Evolutionary conservation across 2,329 filamentous ascomycete genomes (phyloP), one percentile per base, ranked within the genome.

Genomic region (Didymella glomerata): DNA sequence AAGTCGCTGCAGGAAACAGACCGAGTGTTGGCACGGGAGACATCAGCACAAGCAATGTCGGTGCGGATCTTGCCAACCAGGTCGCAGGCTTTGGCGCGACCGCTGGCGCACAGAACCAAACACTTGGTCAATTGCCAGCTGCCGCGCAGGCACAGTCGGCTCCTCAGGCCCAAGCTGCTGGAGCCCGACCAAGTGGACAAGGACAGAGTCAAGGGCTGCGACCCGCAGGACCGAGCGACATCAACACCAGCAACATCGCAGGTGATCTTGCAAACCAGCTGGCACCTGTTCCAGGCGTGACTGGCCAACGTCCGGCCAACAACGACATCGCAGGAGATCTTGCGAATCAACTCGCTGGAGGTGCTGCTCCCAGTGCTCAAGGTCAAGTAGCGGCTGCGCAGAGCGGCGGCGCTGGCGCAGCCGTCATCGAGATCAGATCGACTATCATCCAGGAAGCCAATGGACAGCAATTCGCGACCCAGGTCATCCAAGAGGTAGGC

Each of bases 261-360:
- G 63, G 62, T 28, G 64, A 63, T 34, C 51, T 69, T 27, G 61
- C 64, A 8, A 69, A 68, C 30, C 62, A 69, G 49, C 58, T 69
- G 32, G 58, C 66, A 16, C 63, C 65, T 32, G 66, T 51, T 40
- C 27, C 50, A 18, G 41, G 50, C 34, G 46, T 41, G 2, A 49
- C 14, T 32, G 56, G 50, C 14, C 56, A 59, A 28, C 46, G 46
- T 38, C 56, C 56, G 28, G 51, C 50, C 32, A 34, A 48, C 42
- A 60, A 48, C 38, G 48, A 56, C 24, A 20, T 57, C 10, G 58
- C 42, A 20, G 58, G 53, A 32, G 46, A 57, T 14, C 40, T 61
- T n/a, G 58, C 54, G 4, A 61, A 61, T 22, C 53, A 56, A 27
- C 24, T 61, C 22, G 53, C 54, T 18, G 58, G 51, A 25, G 30